Evolutionary conservation across 352 stramenopile species (phyloP), one percentile per base, ranked within the genome.

Genomic region (Thraustochytrium striatum): DNA sequence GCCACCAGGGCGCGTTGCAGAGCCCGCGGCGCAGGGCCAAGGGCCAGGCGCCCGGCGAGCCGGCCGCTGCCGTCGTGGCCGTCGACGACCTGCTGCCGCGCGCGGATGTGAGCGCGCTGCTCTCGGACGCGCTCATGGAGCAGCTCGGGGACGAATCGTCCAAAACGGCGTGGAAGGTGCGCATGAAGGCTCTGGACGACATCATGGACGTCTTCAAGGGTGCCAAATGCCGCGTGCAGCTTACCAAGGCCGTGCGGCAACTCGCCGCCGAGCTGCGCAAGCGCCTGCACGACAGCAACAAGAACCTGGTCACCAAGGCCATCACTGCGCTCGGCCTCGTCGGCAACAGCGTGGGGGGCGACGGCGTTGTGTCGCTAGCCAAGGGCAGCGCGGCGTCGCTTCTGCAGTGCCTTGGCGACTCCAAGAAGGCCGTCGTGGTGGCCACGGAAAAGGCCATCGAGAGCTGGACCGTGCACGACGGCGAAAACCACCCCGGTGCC

Each of bases 401-500:
- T 5, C 52, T 75, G n/a, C 44, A 25, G 3, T 75, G 50, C 52
- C 41, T 75, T 1, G 50, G 65, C 35, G 65, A 75, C 50, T 30
- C 33, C n/a, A 75, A 75, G 50, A 75, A 75, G 65, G 50, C 39
- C 16, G 65, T 75, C 35, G 44, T 61, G 3, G 9, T 43, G 7
- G 65, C 65, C 8, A 72, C 52, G 19, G 50, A 72, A 13, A 38
- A 75, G 30, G 65, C 65, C 32, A 19, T 75, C 13, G 65, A 75
- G 30, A 21, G 68, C 21, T 75, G 65, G 65, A 75, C 65, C 3
- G 65, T 75, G 25, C 65, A 75, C 65, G 65, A 75, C 36, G 65
- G 65, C 41, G 3, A 58, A 21, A 32, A 33, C 2, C 65, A 75
- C n/a, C 13, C 25, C 5, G 65, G 65, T 3, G 65, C 65, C 41